Conservation (phyloP, 2,329 filamentous ascomycete genomes). For the Trichoderma cornu-damae region DNA sequence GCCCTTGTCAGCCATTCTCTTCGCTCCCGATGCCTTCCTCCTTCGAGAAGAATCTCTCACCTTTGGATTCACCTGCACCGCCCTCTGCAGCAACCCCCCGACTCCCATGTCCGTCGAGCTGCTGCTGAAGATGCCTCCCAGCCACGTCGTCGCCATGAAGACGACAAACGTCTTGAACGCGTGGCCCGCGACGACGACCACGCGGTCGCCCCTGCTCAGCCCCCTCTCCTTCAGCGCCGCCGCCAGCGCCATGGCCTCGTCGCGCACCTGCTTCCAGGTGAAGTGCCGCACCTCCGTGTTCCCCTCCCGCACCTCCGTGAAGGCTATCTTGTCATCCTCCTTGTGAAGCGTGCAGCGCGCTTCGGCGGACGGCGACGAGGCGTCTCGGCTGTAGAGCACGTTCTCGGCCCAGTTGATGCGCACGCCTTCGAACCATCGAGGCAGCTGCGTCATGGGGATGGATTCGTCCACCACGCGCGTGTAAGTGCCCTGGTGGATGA, state of each 20-base stretch:
- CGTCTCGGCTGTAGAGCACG: conserved; percentile 52
- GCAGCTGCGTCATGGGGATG: conserved; percentile 64
- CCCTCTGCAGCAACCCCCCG: conserved; percentile 68
- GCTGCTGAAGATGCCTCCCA: conserved; percentile 72
- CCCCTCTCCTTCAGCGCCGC: conserved; percentile 63
- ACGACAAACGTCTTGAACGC: conserved; percentile 68
- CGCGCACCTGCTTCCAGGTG: conserved; percentile 63
- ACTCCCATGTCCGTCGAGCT: conserved; percentile 80
- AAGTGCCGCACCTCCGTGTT: conserved; percentile 50
- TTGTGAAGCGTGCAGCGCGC: conserved; percentile 54
- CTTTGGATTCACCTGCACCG: conserved; percentile 69
- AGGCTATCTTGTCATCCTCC: conserved; percentile 63
- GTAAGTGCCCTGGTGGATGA: conserved; percentile 60
- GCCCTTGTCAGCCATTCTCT: too few species aligned
- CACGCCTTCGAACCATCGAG: conserved; percentile 72
- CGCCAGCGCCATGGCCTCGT: conserved; percentile 52
- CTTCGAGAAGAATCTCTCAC: conserved; percentile 29
- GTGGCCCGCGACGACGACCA: conserved; percentile 71
- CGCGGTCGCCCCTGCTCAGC: conserved; percentile 64
- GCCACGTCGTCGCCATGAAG: conserved; percentile 61
- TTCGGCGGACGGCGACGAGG: conserved; percentile 40
- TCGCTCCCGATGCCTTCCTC: not conserved
- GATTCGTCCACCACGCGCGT: conserved; percentile 61
- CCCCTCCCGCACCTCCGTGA: conserved; percentile 69
- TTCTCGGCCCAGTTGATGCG: conserved; percentile 77